Evolutionary conservation across 1,139 yeast species (phyloP).

Genomic region (Arxiozyma telluris): DNA sequence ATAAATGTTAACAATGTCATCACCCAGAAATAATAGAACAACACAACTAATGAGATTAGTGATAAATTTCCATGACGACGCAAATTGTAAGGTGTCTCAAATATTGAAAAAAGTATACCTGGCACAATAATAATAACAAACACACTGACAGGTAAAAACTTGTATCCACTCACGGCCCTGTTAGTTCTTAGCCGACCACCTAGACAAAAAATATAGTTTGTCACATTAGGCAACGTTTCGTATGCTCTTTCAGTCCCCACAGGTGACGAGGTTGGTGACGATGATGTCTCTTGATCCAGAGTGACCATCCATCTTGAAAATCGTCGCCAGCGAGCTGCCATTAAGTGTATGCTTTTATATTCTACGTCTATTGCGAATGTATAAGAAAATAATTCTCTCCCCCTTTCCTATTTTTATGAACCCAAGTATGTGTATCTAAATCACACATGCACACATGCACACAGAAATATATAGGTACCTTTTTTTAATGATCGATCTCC

Average conservation of each 20-base stretch:
- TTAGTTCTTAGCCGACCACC: slow-evolving; percentile 54
- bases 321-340: slow-evolving; percentile 6
- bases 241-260: slow-evolving; percentile 11
- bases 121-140: slow-evolving; percentile 37
- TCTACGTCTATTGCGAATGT: too few relatives aligned
- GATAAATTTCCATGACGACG: slow-evolving; percentile 33
- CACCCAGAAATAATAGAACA: slow-evolving; percentile 52
- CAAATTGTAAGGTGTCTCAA: slow-evolving; percentile 29
- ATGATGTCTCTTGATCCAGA: slow-evolving; percentile 14
- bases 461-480: background rate
- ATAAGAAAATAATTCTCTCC: background rate
- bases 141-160: slow-evolving; percentile 34
- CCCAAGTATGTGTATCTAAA: background rate
- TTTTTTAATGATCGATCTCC: background rate
- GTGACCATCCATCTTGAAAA: slow-evolving; percentile 24
- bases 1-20: slow-evolving; percentile 41
- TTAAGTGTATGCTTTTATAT: background rate
- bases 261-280: too few relatives aligned
- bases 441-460: too few relatives aligned
- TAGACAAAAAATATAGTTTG: slow-evolving; percentile 39
- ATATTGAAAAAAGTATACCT: slow-evolving; percentile 42
- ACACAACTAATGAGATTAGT: slow-evolving; percentile 45
- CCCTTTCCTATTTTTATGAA: background rate
- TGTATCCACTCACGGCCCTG: slow-evolving; percentile 30
- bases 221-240: slow-evolving; percentile 17